phyloP scores from a whole-genome alignment of 768 basidiomycete genomes.

The Neoboletus magnificus region DNA sequence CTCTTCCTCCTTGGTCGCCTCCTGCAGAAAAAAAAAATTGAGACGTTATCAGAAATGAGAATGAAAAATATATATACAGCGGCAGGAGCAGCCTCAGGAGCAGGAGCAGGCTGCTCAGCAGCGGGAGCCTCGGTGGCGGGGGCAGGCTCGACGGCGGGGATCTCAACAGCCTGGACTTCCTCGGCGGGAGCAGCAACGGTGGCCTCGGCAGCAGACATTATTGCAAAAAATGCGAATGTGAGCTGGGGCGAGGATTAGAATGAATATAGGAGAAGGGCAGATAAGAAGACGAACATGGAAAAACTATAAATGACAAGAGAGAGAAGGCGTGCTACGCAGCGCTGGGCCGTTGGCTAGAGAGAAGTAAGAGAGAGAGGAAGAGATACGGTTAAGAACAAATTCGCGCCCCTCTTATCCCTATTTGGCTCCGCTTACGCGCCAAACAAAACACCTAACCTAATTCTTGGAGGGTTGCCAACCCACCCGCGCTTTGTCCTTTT shows the following conservation, averaged over 20 bases:
- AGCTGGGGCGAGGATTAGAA: slow-evolving; percentile 38
- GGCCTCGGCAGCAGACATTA: slow-evolving; percentile 82
- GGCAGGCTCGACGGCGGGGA: slow-evolving; percentile 30
- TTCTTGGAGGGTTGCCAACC: slow-evolving; percentile 16
- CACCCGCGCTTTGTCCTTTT: slow-evolving; percentile 1
- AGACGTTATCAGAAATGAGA: not conserved
- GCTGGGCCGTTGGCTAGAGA: slow-evolving; percentile 48
- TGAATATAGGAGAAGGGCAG: not conserved
- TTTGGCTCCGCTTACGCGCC: slow-evolving; percentile 41
- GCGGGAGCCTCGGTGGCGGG: slow-evolving; percentile 30
- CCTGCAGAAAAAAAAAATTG: slow-evolving; percentile 23
- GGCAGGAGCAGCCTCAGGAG: slow-evolving; percentile 32
- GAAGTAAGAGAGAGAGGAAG: slow-evolving; percentile 57
- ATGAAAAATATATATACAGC: slow-evolving; percentile 29
- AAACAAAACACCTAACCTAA: slow-evolving; percentile 38
- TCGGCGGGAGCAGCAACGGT: slow-evolving; percentile 47
- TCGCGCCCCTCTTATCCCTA: slow-evolving; percentile 40
- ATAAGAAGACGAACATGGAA: slow-evolving; percentile 40
- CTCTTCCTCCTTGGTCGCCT: slow-evolving; percentile 42
- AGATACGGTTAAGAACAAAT: slow-evolving; percentile 37
- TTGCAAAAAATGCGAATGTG: slow-evolving; percentile 52
- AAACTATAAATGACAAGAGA: slow-evolving; percentile 56
- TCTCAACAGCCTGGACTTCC: slow-evolving; percentile 51
- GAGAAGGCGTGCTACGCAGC: slow-evolving; percentile 58
- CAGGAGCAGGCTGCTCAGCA: slow-evolving; percentile 23